A percentile compares a stretch with the other conserved stretches of the same genome.
These are phyloP conservation scores for Oldenlandia corymbosa DNA, from an alignment of 257 asterid species.

Conservation along the genomic window DNA sequence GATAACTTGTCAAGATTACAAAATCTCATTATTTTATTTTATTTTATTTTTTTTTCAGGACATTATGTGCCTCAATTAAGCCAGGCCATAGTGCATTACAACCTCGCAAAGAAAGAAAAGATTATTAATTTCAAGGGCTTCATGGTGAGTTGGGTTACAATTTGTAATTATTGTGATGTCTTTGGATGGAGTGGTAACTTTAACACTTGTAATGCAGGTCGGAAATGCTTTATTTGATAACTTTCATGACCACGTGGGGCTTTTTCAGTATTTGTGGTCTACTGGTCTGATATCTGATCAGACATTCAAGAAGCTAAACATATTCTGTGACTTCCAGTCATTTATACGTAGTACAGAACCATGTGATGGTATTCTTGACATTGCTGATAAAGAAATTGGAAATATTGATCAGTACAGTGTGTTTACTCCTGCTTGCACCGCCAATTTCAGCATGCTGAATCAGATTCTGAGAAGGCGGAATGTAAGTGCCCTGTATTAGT, in stretches of 20 bases:
- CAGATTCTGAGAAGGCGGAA: slow-evolving; percentile 37
- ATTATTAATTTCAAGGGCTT: slow-evolving; percentile 81
- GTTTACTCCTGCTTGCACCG: slow-evolving; percentile 82
- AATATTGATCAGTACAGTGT: slow-evolving; percentile 82
- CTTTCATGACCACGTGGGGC: slow-evolving; percentile 76
- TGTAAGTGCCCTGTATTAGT: slow-evolving; percentile 32
- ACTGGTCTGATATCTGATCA: slow-evolving; percentile 90
- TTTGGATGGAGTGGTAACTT: neutral
- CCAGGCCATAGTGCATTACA: slow-evolving; percentile 77
- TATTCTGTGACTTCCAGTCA: slow-evolving; percentile 48
- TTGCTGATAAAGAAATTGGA: slow-evolving; percentile 69
- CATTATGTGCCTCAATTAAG: slow-evolving; percentile 96
- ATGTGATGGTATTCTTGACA: slow-evolving; percentile 48
- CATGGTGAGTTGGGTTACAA: slow-evolving; percentile 53
- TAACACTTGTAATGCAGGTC: slow-evolving; percentile 42
- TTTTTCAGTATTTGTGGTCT: slow-evolving; percentile 82
- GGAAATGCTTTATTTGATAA: slow-evolving; percentile 93
- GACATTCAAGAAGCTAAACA: slow-evolving; percentile 71
- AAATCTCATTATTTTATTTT: slow-evolving; percentile 1
- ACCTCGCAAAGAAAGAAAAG: slow-evolving; percentile 35
- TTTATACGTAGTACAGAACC: slow-evolving; percentile 40
- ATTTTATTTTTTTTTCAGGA: slow-evolving; percentile 42
- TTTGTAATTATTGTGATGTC: neutral
- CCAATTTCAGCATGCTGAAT: slow-evolving; percentile 39
- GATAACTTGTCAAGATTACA: neutral